A percentile compares a stretch with the other conserved stretches of the same genome.
Conservation (phyloP, 1,284 basidiomycete species). For the Porodaedalea pini region DNA sequence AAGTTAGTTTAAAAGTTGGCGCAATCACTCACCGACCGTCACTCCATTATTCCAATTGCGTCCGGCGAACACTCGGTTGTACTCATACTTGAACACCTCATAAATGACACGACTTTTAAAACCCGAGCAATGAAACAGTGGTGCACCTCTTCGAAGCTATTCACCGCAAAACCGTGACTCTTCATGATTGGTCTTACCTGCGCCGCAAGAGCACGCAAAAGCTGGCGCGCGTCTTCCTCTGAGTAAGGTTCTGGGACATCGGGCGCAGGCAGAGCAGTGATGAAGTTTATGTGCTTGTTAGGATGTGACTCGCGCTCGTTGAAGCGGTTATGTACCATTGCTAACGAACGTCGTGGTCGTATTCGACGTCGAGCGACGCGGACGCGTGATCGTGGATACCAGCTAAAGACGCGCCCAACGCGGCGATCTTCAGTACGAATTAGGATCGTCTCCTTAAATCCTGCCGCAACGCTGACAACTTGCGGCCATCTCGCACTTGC, state of each 20-base stretch:
- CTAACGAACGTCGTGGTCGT: background rate
- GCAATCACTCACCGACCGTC: constrained; percentile 52
- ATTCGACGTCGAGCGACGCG: background rate
- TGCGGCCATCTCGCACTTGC: background rate
- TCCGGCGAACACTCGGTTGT: constrained; percentile 71
- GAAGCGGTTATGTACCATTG: constrained; percentile 68
- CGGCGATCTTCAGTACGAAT: background rate
- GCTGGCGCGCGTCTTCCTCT: constrained; percentile 57
- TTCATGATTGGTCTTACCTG: constrained; percentile 82
- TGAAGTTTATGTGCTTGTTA: constrained; percentile 74
- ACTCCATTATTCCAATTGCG: constrained; percentile 81
- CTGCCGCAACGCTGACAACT: too few species aligned
- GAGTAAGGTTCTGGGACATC: constrained; percentile 34
- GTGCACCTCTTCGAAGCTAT: constrained; percentile 74
- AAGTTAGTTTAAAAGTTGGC: background rate
- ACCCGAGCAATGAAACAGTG: background rate
- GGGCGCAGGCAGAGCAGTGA: constrained; percentile 49
- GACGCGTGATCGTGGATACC: constrained; percentile 10
- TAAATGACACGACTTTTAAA: background rate
- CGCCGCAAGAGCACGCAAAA: constrained; percentile 71
- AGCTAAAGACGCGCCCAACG: background rate
- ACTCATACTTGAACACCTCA: constrained; percentile 52
- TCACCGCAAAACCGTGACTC: constrained; percentile 65
- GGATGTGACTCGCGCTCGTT: constrained; percentile 70
- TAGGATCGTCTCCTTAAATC: background rate